Evolutionary conservation across 192 early-diverging fungal species (phyloP), one percentile per base, ranked within the genome.

Genomic region (Coemansia sp.): DNA sequence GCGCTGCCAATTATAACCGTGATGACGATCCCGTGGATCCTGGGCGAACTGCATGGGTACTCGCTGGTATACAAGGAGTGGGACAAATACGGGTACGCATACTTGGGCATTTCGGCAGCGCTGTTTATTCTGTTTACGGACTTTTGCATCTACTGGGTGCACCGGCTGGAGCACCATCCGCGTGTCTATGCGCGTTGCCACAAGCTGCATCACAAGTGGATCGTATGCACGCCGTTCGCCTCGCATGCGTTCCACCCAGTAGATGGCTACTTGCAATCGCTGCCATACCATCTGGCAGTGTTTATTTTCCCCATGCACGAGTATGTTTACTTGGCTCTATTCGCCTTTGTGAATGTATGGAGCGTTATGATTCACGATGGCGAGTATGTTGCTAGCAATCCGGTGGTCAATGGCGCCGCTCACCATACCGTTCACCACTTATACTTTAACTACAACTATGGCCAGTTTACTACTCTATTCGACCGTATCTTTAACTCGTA

Each of bases 391-490:
- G 71, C 87, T 12, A 79, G 74, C 46, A 83, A 85, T 50, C 56
- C 80, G 0, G 62, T 86, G 37, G 83, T 97, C 57, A 97, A 97
- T 66, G 85, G 88, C 12, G 86, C 91, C 3, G 96, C 96, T 8
- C 96, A 99, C 64, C 96, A 99, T 64, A 86, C 91, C n/a, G 85
- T 99, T 28, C 96, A 99, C 62, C 96, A 99, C 61, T 64, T 94
- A 41, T 94, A 99, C 78, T 99, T 99, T 73, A 96, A 97, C 82
- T 99, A 97, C 84, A 99, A 99, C 81, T 99, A 93, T 64, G 96
- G 96, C 2, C 96, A 99, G 79, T 98, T 96, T 72, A 92, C 91
- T 16, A 98, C 96, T 11, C 57, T 98, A n/a, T 98, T 93, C 88
- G 93, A 91, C 58, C 83, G 85, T 28, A 1, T 86, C 11, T 85